phyloP scores from a whole-genome alignment of 805 yeast genomes.

The Candida nanaspora region DNA sequence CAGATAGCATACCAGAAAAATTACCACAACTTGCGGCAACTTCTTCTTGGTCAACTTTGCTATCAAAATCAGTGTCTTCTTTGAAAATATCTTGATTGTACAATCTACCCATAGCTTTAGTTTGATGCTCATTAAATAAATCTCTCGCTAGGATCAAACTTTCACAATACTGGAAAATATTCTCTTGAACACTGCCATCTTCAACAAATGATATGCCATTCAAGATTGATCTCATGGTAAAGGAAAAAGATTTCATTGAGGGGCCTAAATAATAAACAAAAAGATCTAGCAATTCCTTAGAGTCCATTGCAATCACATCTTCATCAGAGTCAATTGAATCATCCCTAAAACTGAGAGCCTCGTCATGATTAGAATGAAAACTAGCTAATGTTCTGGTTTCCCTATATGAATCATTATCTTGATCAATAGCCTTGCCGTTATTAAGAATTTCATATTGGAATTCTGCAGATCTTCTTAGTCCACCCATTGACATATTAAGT shows the following conservation, averaged over 20 bases:
- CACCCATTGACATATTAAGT: slow-evolving; percentile 53
- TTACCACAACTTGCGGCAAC: slow-evolving; percentile 82
- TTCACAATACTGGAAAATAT: slow-evolving; percentile 33
- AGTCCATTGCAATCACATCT: slow-evolving; percentile 17
- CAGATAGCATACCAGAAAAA: slow-evolving; percentile 57
- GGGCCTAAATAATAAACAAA: slow-evolving; percentile 69
- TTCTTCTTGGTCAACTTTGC: slow-evolving; percentile 63
- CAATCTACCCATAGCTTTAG: slow-evolving; percentile 46
- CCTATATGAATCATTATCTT: not conserved
- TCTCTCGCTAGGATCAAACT: slow-evolving; percentile 46
- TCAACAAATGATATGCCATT: slow-evolving; percentile 50
- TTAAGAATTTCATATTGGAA: slow-evolving; percentile 54
- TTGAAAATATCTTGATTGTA: slow-evolving; percentile 51
- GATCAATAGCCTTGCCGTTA: slow-evolving; percentile 8
- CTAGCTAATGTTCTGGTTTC: slow-evolving; percentile 14
- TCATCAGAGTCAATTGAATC: slow-evolving; percentile 3
- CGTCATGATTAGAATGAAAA: slow-evolving; percentile 19
- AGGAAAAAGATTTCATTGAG: slow-evolving; percentile 57
- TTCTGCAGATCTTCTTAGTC: slow-evolving; percentile 59
- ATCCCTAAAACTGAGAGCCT: slow-evolving; percentile 16
- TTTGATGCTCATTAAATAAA: slow-evolving; percentile 50
- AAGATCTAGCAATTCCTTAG: slow-evolving; percentile 49
- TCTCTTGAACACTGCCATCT: slow-evolving; percentile 28
- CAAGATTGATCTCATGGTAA: slow-evolving; percentile 56
- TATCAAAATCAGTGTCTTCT: slow-evolving; percentile 26